Evolutionary conservation across 495 filamentous ascomycete genomes (phyloP).

Genomic region (Penicillium steckii): DNA sequence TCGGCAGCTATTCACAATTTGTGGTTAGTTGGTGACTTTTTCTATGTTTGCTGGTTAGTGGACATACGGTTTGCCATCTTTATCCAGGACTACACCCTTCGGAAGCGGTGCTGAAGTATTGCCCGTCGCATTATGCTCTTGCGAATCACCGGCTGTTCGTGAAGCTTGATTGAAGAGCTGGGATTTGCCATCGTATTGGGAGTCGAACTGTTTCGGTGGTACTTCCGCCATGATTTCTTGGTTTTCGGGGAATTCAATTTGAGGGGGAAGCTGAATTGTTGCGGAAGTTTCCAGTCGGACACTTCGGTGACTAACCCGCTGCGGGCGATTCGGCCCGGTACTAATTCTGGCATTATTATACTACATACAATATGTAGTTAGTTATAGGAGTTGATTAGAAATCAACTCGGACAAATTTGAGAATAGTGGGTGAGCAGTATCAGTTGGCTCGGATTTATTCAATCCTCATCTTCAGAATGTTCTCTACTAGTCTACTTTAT

Average conservation of each 20-base stretch:
- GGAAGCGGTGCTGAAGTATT: conserved; percentile 54
- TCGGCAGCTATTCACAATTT: conserved; percentile 65
- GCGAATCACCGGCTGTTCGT: conserved; percentile 19
- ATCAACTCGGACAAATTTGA: no score
- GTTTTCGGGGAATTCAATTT: background rate
- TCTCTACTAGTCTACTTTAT: no score
- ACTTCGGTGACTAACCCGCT: background rate
- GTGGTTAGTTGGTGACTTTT: conserved; percentile 5
- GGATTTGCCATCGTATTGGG: conserved; percentile 5
- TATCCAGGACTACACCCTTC: conserved; percentile 82
- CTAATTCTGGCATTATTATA: background rate
- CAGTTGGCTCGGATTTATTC: no score
- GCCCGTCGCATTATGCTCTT: conserved; percentile 20
- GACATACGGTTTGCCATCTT: conserved; percentile 94
- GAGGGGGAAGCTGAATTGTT: background rate
- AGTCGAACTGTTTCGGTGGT: conserved; percentile 15
- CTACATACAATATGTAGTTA: no score
- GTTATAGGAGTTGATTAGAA: background rate
- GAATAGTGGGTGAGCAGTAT: no score
- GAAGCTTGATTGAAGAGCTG: conserved; percentile 24
- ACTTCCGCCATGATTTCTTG: conserved; percentile 18
- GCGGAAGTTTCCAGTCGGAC: background rate
- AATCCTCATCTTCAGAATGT: no score
- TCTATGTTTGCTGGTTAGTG: background rate
- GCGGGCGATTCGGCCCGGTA: background rate